Evolutionary conservation across 306 rosid genomes (phyloP).

Genomic region (Cucumis hystrix): DNA sequence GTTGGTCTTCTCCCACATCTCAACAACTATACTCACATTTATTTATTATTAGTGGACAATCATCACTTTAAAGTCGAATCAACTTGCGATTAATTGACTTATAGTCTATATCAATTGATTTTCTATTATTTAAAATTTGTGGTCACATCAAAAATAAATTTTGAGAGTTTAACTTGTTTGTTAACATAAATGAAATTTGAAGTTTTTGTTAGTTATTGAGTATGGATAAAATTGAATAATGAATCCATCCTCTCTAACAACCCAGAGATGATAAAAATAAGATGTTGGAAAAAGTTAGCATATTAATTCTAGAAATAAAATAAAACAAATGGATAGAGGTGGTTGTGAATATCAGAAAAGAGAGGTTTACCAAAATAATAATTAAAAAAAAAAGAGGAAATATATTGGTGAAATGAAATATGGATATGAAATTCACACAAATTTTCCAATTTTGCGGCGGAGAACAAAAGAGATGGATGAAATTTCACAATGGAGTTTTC

Average conservation of each 20-base stretch:
- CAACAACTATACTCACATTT: not conserved
- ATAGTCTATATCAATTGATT: not conserved
- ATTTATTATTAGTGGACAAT: not conserved
- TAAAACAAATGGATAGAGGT: not conserved
- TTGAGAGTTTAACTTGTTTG: not conserved
- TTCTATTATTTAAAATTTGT: not conserved
- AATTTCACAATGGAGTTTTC: too few relatives aligned
- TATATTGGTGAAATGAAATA: not conserved
- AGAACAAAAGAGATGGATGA: not conserved
- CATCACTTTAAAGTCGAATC: not conserved
- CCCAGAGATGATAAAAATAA: not conserved
- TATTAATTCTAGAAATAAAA: not conserved
- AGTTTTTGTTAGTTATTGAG: too few relatives aligned
- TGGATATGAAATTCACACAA: not conserved
- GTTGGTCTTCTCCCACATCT: not conserved
- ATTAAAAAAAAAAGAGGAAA: not conserved
- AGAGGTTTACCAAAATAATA: not conserved
- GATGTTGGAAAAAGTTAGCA: not conserved
- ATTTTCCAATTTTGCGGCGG: slow-evolving; percentile 4
- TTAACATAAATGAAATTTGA: not conserved
- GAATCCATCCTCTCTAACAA: too few relatives aligned
- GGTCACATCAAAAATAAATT: not conserved
- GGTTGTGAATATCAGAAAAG: not conserved
- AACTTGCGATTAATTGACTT: not conserved
- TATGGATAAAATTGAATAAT: not conserved